Base-by-base conservation (phyloP, 768 basidiomycete species). In the Galerina marginata region DNA sequence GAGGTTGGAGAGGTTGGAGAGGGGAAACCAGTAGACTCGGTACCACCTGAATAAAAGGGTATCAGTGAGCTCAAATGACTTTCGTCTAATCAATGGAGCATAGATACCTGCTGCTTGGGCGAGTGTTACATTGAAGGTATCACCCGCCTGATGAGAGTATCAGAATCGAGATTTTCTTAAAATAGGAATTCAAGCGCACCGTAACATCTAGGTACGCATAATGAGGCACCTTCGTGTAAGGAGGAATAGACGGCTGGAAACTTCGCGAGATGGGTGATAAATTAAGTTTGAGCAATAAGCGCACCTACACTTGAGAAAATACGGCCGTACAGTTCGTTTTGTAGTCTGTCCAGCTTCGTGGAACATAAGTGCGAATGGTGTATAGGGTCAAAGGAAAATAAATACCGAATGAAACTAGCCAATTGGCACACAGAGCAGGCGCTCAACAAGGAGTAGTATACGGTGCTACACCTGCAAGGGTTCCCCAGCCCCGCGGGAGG, bases 171-270 rank as follows among this genome's bases (percentile, higher is more conserved):
- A 29, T 29, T 29, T 29, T 6, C 29, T 29, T 29, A 3, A 29
- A 29, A 29, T 3, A 3, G 6, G 6, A 3, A 6, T 29, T 29
- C 6, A 29, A 29, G 29, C 57, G 51, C 20, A 59, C 58, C 40
- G 16, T 29, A 11, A 59, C 51, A 16, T 59, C 29, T 7, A 51
- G 58, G n/a, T 52, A 59, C 0, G 58, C 58, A 20, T 53, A 59
- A n/a, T 59, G 42, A 1, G 58, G 58, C 3, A 59, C 49, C 16
- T 33, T 29, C 3, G 50, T 52, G 9, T 52, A 39, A 12, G 49
- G 11, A 12, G 58, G 58, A 7, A 59, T 59, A 25, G 40, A 25
- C 7, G 16, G 15, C 29, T 29, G 29, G 29, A 29, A 29, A 29
- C 29, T 29, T 29, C 29, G 29, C 29, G 29, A 29, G 29, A 29